Percentiles rank a stretch among this genome's conserved stretches.
These are phyloP conservation scores for Forsythia viridissima DNA, from an alignment of 257 asterid genomes.

Conservation along the genomic window DNA sequence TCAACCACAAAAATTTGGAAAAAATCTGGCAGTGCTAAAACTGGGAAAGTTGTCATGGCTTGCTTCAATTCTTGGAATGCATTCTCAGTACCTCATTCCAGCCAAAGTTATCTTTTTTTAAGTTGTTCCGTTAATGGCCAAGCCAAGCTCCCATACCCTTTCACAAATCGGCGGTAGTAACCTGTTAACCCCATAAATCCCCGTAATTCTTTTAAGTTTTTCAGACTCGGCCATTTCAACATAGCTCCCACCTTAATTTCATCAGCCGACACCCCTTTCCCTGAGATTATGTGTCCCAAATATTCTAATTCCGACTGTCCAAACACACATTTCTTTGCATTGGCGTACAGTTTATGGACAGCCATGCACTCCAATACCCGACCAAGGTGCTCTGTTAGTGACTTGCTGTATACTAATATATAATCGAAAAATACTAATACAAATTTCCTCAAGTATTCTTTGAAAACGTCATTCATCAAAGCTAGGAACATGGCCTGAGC, in stretches of 20 bases:
- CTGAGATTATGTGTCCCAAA: background rate
- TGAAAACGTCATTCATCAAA: background rate
- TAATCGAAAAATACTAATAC: background rate
- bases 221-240: background rate
- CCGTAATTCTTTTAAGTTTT: background rate
- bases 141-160: background rate
- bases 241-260: background rate
- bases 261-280: background rate
- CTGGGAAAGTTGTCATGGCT: too few species aligned
- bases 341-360: too few species aligned
- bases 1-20: too few species aligned
- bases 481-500: background rate
- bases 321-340: too few species aligned
- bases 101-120: too few species aligned
- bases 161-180: conserved; percentile 3
- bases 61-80: too few species aligned
- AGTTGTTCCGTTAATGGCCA: too few species aligned
- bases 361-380: background rate
- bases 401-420: background rate
- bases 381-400: background rate
- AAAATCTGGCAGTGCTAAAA: too few species aligned
- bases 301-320: background rate
- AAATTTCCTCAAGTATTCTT: background rate
- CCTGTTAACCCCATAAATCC: background rate
- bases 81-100: too few species aligned